These are phyloP conservation scores for Thuja plicata DNA, from an alignment of 83 land plant genomes.

Conservation along the genomic window DNA sequence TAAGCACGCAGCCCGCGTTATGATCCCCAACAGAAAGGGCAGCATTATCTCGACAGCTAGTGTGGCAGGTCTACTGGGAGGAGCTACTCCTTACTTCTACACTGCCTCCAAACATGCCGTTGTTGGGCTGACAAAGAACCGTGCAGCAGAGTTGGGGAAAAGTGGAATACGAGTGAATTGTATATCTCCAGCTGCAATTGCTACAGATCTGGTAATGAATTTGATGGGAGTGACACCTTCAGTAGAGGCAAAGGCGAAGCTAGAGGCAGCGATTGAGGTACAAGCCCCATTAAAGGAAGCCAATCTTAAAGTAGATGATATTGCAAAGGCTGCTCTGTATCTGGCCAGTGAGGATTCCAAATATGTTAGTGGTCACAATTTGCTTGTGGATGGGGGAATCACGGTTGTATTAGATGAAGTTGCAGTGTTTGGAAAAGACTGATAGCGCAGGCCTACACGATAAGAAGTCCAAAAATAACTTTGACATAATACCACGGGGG, in stretches of 20 bases:
- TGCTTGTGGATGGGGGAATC: neutral
- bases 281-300: neutral
- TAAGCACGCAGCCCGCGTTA: neutral
- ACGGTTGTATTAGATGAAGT: too few relatives aligned
- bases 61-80: neutral
- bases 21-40: neutral
- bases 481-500: too few relatives aligned
- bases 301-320: neutral
- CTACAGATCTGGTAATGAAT: neutral
- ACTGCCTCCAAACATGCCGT: too few relatives aligned
- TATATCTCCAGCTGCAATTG: too few relatives aligned
- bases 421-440: too few relatives aligned
- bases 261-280: neutral
- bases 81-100: neutral
- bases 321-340: neutral
- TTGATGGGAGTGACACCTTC: neutral
- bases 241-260: neutral
- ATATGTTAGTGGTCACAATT: too few relatives aligned
- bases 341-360: neutral
- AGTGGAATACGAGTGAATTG: too few relatives aligned
- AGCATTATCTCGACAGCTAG: neutral
- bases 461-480: too few relatives aligned
- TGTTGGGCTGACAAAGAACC: too few relatives aligned
- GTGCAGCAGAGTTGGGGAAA: too few relatives aligned
- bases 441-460: too few relatives aligned